These are phyloP conservation scores for Coprinellus micaceus DNA, from an alignment of 768 basidiomycete species.

Conservation along the genomic window DNA sequence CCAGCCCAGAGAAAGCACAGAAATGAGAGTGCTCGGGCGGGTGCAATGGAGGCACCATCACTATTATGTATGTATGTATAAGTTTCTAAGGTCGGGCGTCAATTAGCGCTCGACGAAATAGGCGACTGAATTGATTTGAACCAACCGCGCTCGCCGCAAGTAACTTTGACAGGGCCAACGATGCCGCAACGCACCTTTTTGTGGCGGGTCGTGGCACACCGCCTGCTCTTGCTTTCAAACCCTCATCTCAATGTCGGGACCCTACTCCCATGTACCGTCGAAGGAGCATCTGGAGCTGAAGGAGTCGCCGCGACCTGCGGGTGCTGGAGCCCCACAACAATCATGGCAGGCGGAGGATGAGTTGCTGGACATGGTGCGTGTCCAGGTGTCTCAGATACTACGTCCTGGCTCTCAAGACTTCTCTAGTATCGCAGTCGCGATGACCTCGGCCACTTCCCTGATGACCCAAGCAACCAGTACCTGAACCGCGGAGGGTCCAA, in stretches of 20 bases:
- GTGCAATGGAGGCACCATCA: too few species aligned
- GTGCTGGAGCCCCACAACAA: slow-evolving; percentile 13
- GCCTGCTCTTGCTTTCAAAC: background rate
- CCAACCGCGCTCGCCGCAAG: too few species aligned
- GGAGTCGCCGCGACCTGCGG: background rate
- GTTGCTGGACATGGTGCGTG: slow-evolving; percentile 18
- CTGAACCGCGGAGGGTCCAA: background rate
- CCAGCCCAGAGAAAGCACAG: too few species aligned
- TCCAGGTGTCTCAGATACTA: too few species aligned
- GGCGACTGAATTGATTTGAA: too few species aligned
- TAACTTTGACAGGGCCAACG: background rate
- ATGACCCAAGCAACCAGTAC: background rate
- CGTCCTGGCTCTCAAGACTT: background rate
- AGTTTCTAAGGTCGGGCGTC: too few species aligned
- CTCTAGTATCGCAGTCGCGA: background rate
- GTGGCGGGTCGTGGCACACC: slow-evolving; percentile 1
- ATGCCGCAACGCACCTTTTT: background rate
- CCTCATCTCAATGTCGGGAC: background rate
- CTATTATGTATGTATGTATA: too few species aligned
- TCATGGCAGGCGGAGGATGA: slow-evolving; percentile 17
- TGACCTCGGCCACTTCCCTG: background rate
- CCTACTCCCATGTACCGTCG: background rate
- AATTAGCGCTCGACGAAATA: too few species aligned
- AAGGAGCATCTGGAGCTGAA: background rate
- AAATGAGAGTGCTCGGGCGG: too few species aligned